Conservation (phyloP, 2,329 filamentous ascomycete genomes). For the Phialophora tarda region DNA sequence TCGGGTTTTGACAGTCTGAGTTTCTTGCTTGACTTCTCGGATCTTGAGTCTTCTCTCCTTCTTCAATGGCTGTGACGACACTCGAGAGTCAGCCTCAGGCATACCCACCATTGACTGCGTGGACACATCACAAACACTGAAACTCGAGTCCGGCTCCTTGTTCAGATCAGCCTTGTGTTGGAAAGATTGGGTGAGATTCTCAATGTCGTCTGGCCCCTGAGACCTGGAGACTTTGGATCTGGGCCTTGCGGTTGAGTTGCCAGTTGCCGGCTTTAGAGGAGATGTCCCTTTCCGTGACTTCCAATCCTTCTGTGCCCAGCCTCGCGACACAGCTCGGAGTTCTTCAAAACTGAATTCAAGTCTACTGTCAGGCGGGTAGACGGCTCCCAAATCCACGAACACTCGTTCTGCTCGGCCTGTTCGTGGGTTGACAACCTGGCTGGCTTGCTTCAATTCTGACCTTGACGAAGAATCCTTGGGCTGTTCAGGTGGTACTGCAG, state of each 20-base stretch:
- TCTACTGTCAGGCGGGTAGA: constrained; percentile 78
- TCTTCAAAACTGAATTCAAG: constrained; percentile 92
- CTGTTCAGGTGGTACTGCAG: constrained; percentile 46
- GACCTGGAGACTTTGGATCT: constrained; percentile 25
- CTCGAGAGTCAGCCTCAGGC: constrained; percentile 33
- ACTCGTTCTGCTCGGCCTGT: constrained; percentile 85
- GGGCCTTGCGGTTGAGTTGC: constrained; percentile 20
- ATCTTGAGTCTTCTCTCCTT: constrained; percentile 74
- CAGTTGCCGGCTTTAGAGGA: constrained; percentile 15
- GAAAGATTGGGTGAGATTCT: constrained; percentile 37
- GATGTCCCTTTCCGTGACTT: constrained; percentile 39
- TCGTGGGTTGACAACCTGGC: constrained; percentile 82
- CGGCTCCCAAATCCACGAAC: constrained; percentile 80
- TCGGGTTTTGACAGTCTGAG: constrained; percentile 93
- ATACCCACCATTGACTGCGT: constrained; percentile 38
- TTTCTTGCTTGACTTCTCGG: constrained; percentile 82
- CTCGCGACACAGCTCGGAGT: constrained; percentile 76
- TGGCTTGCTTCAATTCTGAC: constrained; percentile 71
- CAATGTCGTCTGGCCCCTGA: constrained; percentile 42
- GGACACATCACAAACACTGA: constrained; percentile 33
- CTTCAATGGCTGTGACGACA: constrained; percentile 38
- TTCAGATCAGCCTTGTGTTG: constrained; percentile 31
- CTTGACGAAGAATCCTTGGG: constrained; percentile 47
- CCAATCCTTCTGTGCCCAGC: constrained; percentile 66
- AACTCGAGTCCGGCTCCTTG: constrained; percentile 10